Base-by-base conservation (phyloP, 352 stramenopile genomes). In the Phytophthora podocarpi region DNA sequence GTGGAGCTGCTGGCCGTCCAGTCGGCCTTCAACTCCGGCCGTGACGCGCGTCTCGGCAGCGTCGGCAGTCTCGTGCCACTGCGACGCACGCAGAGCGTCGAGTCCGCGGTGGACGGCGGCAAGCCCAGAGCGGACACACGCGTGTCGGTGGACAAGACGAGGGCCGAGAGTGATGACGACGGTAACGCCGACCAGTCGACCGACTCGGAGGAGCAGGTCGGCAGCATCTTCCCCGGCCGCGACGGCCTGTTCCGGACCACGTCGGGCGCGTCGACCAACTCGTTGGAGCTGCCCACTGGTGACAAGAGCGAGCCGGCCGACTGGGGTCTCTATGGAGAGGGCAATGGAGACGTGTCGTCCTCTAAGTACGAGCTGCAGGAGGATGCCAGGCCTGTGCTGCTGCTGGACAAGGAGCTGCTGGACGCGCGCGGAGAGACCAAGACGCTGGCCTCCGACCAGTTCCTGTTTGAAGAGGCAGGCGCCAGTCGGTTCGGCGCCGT, bases 371-470 rank as follows among this genome's bases (percentile, higher is more conserved):
- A 90, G 11, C 56, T 85, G 12, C 54, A 67, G 21, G 74, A 88
- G 24, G 60, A 64, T 13, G 60, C 28, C n/a, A 67, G 42, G 3
- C 56, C 62, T 3, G 49, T 90, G 43, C 32, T 87, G 43, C 32
- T 87, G 39, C 63, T 90, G n/a, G 80, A 90, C 42, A 71, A 80
- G 20, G 78, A 88, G 39, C 61, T 91, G 42, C 48, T 91, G 35
- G 37, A 73, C 40, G 47, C 48, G 10, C 39, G 52, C 9, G 59
- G 35, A 11, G 64, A 68, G 45, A 59, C 59, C 16, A 75, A 68
- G 42, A 73, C 63, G 20, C 16, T 83, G 28, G 76, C 79, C 1
- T 82, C 64, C 5, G 82, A 91, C 51, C 53, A 69, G 16, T 91
- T 87, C 52, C 47, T 91, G 40, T 91, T 91, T 51, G 79, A 87